Conservation (phyloP, 441 rosid genomes). For the Eruca vesicaria region DNA sequence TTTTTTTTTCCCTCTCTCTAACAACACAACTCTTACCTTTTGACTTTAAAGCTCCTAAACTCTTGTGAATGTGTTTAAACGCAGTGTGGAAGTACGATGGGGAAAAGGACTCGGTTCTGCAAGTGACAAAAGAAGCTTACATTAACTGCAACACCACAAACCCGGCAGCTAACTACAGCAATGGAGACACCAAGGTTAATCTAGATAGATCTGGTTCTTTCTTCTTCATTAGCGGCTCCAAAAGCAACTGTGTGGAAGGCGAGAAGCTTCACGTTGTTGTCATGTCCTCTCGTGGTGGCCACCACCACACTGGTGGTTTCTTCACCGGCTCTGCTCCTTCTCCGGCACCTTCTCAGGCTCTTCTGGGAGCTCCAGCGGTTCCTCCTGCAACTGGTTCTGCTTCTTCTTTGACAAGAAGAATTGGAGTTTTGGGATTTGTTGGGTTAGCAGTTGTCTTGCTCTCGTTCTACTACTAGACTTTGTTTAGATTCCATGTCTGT, state of each 20-base stretch:
- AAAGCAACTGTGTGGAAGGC: constrained; percentile 75
- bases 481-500: background rate
- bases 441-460: constrained; percentile 21
- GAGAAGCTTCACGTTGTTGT: constrained; percentile 75
- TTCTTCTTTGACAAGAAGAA: background rate
- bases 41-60: background rate
- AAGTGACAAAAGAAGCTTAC: constrained; percentile 66
- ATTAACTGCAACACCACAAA: constrained; percentile 57
- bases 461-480: background rate
- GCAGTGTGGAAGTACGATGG: constrained; percentile 75
- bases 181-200: constrained; percentile 70
- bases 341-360: constrained; percentile 68
- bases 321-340: constrained; percentile 38
- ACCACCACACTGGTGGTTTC: constrained; percentile 25
- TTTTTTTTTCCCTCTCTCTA: background rate
- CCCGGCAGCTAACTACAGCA: constrained; percentile 63
- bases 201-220: constrained; percentile 64
- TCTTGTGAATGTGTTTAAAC: background rate
- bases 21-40: background rate
- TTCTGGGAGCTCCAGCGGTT: constrained; percentile 46
- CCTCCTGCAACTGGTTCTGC: constrained; percentile 45
- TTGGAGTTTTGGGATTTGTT: constrained; percentile 19
- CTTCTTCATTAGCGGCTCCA: constrained; percentile 83
- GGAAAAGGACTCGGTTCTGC: constrained; percentile 67
- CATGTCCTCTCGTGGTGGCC: constrained; percentile 44